Percentiles rank a stretch among this genome's conserved stretches.
Evolutionary conservation across 371 early-diverging fungal genomes (phyloP).

Genomic region (Mortierella sp.): DNA sequence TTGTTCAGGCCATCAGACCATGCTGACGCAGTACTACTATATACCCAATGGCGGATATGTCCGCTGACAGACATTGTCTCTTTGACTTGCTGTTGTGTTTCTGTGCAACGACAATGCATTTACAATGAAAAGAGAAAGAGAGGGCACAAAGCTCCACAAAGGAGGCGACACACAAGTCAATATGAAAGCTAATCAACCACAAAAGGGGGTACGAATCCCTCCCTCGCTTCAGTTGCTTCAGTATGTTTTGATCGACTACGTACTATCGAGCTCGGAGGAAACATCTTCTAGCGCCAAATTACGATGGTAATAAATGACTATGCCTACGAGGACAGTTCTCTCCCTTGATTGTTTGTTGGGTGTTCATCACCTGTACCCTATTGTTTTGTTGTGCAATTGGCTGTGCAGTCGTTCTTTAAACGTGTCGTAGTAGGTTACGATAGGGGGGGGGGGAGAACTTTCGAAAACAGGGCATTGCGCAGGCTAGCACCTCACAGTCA

Average conservation of each 20-base stretch:
- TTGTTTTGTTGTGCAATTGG: too few species aligned
- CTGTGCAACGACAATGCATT: constrained; percentile 5
- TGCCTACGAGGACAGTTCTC: too few species aligned
- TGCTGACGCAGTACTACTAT: constrained; percentile 5
- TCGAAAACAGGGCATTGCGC: not conserved
- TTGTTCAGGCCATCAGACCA: not conserved
- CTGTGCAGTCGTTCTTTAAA: constrained; percentile 4
- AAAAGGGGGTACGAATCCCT: too few species aligned
- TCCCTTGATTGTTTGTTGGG: constrained; percentile 6
- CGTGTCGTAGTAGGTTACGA: not conserved
- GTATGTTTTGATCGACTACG: too few species aligned
- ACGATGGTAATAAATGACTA: too few species aligned
- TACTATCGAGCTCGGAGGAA: too few species aligned
- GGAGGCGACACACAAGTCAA: not conserved
- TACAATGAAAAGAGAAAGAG: not conserved
- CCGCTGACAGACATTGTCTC: not conserved
- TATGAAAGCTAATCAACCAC: too few species aligned
- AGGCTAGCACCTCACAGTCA: constrained; percentile 5
- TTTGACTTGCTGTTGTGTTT: constrained; percentile 1
- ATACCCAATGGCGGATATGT: constrained; percentile 5
- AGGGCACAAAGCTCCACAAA: not conserved
- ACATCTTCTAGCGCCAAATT: too few species aligned
- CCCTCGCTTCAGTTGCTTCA: too few species aligned
- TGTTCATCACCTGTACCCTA: not conserved
- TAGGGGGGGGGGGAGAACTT: not conserved